phyloP scores from a whole-genome alignment of 1,284 basidiomycete genomes.

The Cutaneotrichosporon sp. region DNA sequence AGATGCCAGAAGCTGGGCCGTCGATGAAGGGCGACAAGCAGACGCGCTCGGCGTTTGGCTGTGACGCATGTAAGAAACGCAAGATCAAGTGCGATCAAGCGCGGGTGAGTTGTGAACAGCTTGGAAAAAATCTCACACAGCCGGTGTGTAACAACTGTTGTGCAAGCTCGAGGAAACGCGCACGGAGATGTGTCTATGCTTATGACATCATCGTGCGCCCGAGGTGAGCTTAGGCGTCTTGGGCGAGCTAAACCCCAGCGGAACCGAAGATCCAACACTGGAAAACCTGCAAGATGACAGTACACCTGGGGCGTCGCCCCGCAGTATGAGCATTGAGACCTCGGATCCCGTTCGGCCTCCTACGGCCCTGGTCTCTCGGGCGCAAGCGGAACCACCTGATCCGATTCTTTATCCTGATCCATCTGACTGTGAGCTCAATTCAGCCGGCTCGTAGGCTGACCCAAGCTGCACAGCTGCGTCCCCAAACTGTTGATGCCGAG shows the following conservation, averaged over 20 bases:
- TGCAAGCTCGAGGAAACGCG: conserved; percentile 15
- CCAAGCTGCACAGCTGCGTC: not conserved
- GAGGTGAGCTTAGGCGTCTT: not conserved
- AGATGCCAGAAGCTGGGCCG: not conserved
- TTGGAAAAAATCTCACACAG: conserved; percentile 1
- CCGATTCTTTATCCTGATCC: not conserved
- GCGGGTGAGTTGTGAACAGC: conserved; percentile 6
- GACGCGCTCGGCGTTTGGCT: conserved; percentile 21
- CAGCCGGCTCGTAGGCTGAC: not conserved
- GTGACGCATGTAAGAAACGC: conserved; percentile 21
- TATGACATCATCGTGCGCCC: conserved; percentile 16
- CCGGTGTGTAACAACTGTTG: conserved; percentile 22
- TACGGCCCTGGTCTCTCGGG: not conserved
- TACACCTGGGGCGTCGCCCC: not conserved
- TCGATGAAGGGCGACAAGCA: conserved; percentile 1
- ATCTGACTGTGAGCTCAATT: not conserved
- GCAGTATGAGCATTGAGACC: not conserved
- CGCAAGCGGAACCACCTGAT: not conserved
- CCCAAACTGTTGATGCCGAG: conserved; percentile 6
- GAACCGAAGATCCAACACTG: not conserved
- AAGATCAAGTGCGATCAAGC: conserved; percentile 24
- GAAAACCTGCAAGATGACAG: not conserved
- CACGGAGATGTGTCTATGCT: conserved; percentile 19
- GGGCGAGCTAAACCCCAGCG: not conserved
- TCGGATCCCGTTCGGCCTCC: not conserved